phyloP scores from a whole-genome alignment of 108 stramenopile genomes.

The Cyclotella distinguenda region DNA sequence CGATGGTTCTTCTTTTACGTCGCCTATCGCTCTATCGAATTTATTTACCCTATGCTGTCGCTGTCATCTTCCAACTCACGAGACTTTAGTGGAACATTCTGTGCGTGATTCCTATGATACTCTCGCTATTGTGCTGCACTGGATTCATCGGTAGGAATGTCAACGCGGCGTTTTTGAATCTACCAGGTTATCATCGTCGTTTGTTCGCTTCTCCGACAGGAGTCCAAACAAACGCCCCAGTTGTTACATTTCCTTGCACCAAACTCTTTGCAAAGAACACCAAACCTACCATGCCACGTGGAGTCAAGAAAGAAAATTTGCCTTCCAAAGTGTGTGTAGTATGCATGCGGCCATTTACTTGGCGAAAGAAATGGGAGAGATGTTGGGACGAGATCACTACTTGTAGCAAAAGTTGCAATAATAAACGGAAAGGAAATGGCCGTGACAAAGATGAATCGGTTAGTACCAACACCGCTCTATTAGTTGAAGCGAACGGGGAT shows the following conservation, averaged over 20 bases:
- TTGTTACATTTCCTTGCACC: neutral
- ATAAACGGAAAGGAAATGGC: constrained; percentile 12
- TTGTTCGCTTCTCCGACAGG: too few relatives aligned
- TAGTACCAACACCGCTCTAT: neutral
- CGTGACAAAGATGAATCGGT: neutral
- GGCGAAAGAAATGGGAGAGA: constrained; percentile 89
- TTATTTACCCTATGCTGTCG: too few relatives aligned
- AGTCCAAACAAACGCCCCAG: too few relatives aligned
- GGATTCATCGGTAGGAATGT: too few relatives aligned
- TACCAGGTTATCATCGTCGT: too few relatives aligned
- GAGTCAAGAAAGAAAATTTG: constrained; percentile 54
- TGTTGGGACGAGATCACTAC: constrained; percentile 76
- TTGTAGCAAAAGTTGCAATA: constrained; percentile 60
- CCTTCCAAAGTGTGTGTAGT: constrained; percentile 53
- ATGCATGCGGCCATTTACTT: constrained; percentile 56
- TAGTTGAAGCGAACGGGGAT: neutral
- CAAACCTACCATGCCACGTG: constrained; percentile 17
- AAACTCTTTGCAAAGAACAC: neutral
- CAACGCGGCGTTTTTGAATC: too few relatives aligned
- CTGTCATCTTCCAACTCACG: too few relatives aligned
- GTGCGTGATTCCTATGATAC: too few relatives aligned
- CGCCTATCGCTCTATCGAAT: too few relatives aligned
- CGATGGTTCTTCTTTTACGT: too few relatives aligned
- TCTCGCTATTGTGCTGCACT: too few relatives aligned
- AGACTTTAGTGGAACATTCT: too few relatives aligned